phyloP scores from a whole-genome alignment of 23 red algal species.

The Gracilaria domingensis region DNA sequence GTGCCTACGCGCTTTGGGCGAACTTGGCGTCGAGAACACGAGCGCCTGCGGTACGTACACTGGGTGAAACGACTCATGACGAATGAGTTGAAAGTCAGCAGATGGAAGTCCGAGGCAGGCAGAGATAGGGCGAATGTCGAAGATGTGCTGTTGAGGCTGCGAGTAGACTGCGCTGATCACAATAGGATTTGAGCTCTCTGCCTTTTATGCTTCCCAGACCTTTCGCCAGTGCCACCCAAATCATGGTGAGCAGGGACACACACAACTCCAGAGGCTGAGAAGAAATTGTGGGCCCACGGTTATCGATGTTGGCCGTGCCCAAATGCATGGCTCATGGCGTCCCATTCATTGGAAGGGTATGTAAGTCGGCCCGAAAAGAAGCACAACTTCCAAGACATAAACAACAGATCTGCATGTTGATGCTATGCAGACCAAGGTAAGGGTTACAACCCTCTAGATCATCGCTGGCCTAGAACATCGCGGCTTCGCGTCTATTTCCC shows the following conservation, averaged over 20 bases:
- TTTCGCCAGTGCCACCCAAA: not conserved
- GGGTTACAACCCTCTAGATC: conserved; percentile 32
- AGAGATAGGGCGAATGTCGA: not conserved
- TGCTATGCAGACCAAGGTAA: not conserved
- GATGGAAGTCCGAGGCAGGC: not conserved
- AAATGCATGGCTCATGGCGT: not conserved
- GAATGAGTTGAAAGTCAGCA: not conserved
- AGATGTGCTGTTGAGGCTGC: conserved; percentile 1
- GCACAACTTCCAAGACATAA: not conserved
- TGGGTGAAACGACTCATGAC: conserved; percentile 17
- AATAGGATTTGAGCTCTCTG: conserved; percentile 3
- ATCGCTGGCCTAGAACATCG: conserved; percentile 14
- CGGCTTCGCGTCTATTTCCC: not conserved
- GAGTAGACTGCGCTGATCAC: not conserved
- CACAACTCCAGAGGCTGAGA: not conserved
- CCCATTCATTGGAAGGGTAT: conserved; percentile 2
- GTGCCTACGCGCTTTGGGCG: not conserved
- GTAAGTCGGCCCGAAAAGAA: conserved; percentile 44
- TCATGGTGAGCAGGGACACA: conserved; percentile 15
- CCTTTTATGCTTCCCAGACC: conserved; percentile 31
- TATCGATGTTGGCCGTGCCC: not conserved
- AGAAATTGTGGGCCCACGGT: not conserved
- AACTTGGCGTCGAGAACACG: conserved; percentile 22
- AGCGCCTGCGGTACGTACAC: conserved; percentile 32
- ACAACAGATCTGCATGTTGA: conserved; percentile 3